Conservation (phyloP, 1,139 yeast species). For the Zygosaccharomyces sapae region DNA sequence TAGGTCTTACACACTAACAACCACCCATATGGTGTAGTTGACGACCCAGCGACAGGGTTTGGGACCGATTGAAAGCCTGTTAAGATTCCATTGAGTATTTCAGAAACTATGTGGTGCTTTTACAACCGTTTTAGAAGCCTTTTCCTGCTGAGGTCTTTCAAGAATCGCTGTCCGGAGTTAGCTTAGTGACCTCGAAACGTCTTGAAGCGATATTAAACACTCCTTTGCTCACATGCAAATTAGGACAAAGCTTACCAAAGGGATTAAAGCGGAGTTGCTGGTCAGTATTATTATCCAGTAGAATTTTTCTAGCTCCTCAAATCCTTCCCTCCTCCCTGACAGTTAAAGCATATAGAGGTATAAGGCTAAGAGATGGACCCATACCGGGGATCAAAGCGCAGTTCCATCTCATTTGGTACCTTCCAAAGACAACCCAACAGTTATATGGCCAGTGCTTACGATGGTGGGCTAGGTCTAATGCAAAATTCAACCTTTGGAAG, state of each 20-base stretch:
- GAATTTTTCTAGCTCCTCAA: not conserved
- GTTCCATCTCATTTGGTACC: conserved; percentile 33
- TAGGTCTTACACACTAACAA: not conserved
- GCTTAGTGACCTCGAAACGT: not conserved
- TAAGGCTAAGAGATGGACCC: conserved; percentile 23
- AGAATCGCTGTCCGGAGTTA: not conserved
- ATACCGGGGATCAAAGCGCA: conserved; percentile 28
- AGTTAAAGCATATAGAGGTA: not conserved
- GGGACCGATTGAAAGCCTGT: not conserved
- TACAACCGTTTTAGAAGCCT: no score
- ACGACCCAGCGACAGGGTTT: not conserved
- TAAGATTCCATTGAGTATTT: no score
- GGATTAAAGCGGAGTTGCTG: not conserved
- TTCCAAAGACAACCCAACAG: conserved; percentile 26
- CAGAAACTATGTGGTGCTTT: no score
- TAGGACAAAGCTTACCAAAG: not conserved
- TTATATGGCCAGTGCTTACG: conserved; percentile 16
- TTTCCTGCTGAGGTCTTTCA: not conserved
- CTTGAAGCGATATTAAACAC: not conserved
- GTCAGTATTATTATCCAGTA: not conserved
- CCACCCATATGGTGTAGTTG: not conserved
- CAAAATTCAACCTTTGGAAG: conserved; percentile 3
- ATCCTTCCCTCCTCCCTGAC: not conserved
- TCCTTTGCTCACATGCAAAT: not conserved
- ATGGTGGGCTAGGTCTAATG: conserved; percentile 8